Conservation (phyloP, 345 rosid species). For the Populus simonii region DNA sequence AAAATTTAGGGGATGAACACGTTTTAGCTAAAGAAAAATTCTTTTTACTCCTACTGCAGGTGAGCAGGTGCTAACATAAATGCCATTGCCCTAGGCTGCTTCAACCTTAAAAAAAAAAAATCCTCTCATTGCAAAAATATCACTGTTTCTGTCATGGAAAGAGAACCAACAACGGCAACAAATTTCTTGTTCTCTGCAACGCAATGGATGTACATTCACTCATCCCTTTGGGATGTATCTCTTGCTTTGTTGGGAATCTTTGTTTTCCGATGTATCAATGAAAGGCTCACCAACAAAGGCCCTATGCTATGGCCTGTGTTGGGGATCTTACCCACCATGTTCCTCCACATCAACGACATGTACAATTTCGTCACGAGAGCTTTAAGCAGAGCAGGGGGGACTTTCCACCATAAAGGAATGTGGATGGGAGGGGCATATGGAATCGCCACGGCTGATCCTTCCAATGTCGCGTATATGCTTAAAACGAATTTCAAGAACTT, state of each 20-base stretch:
- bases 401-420: conserved; percentile 47
- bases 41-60: background rate
- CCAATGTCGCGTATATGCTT: conserved; percentile 61
- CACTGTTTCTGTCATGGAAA: background rate
- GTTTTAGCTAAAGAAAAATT: too few relatives aligned
- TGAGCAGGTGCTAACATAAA: background rate
- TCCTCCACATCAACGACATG: conserved; percentile 27
- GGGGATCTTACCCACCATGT: conserved; percentile 45
- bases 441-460: conserved; percentile 50
- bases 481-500: conserved; percentile 65
- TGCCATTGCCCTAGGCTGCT: background rate
- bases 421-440: conserved; percentile 59
- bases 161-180: conserved; percentile 1
- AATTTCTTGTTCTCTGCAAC: conserved; percentile 11
- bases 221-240: conserved; percentile 41
- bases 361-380: conserved; percentile 42
- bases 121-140: background rate
- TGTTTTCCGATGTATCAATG: conserved; percentile 43
- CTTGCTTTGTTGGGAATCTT: conserved; percentile 48
- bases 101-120: background rate
- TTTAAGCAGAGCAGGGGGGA: conserved; percentile 45
- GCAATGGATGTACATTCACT: conserved; percentile 22
- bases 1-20: background rate
- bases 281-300: conserved; percentile 50
- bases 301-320: conserved; percentile 67